These are phyloP conservation scores for Ceratocystis huliohia DNA, from an alignment of 2,329 filamentous ascomycete genomes.

Conservation along the genomic window DNA sequence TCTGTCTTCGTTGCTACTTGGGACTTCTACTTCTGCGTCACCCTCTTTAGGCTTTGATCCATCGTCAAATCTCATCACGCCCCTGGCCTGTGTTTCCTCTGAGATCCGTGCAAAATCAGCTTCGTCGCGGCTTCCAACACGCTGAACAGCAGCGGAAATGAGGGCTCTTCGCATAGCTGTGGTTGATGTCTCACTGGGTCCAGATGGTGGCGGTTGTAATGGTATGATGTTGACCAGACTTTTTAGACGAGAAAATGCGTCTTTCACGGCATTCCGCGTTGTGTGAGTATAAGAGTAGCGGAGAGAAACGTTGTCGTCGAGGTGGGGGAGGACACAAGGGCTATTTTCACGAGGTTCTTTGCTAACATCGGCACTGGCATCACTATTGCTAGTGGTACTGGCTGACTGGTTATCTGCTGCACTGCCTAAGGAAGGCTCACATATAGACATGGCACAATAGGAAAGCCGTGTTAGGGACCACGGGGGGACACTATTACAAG, in stretches of 20 bases:
- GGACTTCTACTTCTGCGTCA: not conserved
- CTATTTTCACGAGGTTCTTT: too few relatives aligned
- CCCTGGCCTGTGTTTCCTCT: not conserved
- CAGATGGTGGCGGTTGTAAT: not conserved
- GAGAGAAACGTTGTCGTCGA: not conserved
- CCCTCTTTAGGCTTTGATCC: not conserved
- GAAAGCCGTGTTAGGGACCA: not conserved
- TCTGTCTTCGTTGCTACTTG: not conserved
- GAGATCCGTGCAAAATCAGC: not conserved
- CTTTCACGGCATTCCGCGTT: not conserved
- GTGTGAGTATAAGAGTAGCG: not conserved
- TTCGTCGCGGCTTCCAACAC: not conserved
- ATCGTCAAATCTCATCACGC: not conserved
- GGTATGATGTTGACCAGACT: constrained; percentile 1
- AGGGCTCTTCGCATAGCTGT: not conserved
- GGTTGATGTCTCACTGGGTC: not conserved
- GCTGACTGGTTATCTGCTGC: not conserved
- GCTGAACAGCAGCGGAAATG: not conserved
- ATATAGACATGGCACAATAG: not conserved
- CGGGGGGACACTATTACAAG: not conserved
- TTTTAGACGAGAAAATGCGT: not conserved
- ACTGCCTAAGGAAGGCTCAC: not conserved
- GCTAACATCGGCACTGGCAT: too few relatives aligned
- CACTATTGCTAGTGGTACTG: not conserved
- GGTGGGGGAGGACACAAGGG: not conserved